Evolutionary conservation across 805 yeast genomes (phyloP), one percentile per base, ranked within the genome.

Genomic region (Candida endomychidarum): DNA sequence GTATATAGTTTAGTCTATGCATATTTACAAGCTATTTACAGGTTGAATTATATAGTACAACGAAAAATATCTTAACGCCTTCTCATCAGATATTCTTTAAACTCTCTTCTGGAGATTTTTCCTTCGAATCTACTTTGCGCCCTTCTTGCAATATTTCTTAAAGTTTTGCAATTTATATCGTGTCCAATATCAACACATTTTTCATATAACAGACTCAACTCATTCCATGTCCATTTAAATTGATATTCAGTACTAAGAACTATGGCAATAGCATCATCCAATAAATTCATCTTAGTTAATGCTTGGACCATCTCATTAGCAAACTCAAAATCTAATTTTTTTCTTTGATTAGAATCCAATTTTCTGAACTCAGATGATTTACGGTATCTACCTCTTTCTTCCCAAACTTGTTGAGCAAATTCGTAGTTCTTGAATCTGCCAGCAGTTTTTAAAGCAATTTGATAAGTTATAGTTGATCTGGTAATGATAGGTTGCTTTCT

Each of bases 361-460:
- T 41, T 25, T 37, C 68, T 74, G 66, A 84, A 89, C 2, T 49
- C 47, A 0, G 34, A 17, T 0, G 85, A 70, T 43, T 77, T 77
- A 37, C 96, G 69, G 61, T 74, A 88, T 16, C 57, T 45, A 2
- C 96, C 96, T 52, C 97, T 75, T 52, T 86, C 95, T 2, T 63
- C 59, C 95, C 96, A 89, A 1, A 86, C 67, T 18, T 62, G 58
- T 41, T 78, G 79, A 3, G 89, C 90, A 54, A 83, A 77, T 0
- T 66, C 67, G 28, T 72, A 58, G 50, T 81, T 75, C 27, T 71
- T 67, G 52, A 75, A 75, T 34, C 68, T 65, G 9, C 74, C 72
- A 1, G 91, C 86, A 1, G 91, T 91, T 42, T 75, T 70, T 52
- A 87, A 62, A 7, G 85, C 81, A 20, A 81, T 64, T 36, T 73